These are phyloP conservation scores for Ustanciosporium gigantosporum DNA, from an alignment of 1,284 basidiomycete species.

Conservation along the genomic window DNA sequence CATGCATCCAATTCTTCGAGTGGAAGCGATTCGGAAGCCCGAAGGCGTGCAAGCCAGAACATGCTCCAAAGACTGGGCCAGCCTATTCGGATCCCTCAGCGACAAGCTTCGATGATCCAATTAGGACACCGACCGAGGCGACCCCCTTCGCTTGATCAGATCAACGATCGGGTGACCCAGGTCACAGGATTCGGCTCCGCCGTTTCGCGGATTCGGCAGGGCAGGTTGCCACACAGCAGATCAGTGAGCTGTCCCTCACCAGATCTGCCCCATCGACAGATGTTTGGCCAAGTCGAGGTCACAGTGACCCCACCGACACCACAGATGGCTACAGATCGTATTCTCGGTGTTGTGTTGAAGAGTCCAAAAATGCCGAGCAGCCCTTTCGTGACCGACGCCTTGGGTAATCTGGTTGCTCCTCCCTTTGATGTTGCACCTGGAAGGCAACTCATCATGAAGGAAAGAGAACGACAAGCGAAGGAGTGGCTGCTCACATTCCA, in stretches of 20 bases:
- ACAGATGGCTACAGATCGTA: slow-evolving; percentile 7
- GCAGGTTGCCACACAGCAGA: background rate
- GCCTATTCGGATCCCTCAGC: slow-evolving; percentile 8
- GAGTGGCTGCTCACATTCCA: slow-evolving; percentile 8
- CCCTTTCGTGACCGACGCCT: slow-evolving; percentile 5
- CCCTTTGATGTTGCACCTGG: slow-evolving; percentile 29
- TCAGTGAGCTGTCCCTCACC: slow-evolving; percentile 29
- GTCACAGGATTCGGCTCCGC: slow-evolving; percentile 9
- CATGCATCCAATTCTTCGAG: slow-evolving; percentile 6
- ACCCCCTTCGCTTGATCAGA: slow-evolving; percentile 27
- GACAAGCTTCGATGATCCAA: slow-evolving; percentile 4
- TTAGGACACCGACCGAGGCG: slow-evolving; percentile 14
- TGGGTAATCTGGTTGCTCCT: slow-evolving; percentile 15
- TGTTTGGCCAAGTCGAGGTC: slow-evolving; percentile 23
- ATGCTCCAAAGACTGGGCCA: slow-evolving; percentile 15
- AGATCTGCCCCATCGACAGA: background rate
- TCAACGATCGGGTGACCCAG: slow-evolving; percentile 13
- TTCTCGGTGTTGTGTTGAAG: slow-evolving; percentile 12
- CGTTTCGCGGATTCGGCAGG: background rate
- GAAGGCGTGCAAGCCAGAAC: slow-evolving; percentile 12
- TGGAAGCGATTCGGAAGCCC: slow-evolving; percentile 19
- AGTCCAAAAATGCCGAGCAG: slow-evolving; percentile 3
- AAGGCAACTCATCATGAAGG: slow-evolving; percentile 12
- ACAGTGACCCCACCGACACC: slow-evolving; percentile 32
- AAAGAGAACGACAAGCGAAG: slow-evolving; percentile 9